phyloP scores from a whole-genome alignment of 179 eudicot genomes.

The Heliamphora pulchella region DNA sequence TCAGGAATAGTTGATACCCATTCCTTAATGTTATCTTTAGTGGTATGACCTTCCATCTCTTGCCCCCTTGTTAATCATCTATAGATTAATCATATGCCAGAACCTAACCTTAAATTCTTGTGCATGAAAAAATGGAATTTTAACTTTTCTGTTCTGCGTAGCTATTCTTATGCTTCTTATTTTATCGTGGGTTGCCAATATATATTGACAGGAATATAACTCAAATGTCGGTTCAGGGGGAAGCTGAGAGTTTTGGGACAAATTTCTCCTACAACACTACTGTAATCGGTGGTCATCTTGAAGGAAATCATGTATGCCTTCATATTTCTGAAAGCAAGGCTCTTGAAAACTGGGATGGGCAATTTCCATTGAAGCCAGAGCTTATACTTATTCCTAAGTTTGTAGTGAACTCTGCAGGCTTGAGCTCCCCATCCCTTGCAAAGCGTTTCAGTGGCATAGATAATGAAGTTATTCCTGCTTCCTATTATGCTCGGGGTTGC shows the following conservation, averaged over 20 bases:
- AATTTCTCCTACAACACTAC: constrained; percentile 73
- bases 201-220: constrained; percentile 57
- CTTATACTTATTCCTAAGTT: constrained; percentile 60
- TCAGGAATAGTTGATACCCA: constrained; percentile 84
- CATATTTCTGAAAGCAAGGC: constrained; percentile 53
- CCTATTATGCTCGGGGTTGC: constrained; percentile 82
- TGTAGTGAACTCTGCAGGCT: constrained; percentile 75
- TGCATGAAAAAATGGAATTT: not conserved
- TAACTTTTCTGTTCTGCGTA: not conserved
- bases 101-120: not conserved
- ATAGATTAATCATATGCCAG: not conserved
- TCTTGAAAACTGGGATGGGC: constrained; percentile 34
- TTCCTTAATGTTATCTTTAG: constrained; percentile 70
- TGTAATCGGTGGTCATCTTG: constrained; percentile 62
- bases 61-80: not conserved
- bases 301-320: constrained; percentile 47
- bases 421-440: constrained; percentile 68
- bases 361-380: constrained; percentile 41
- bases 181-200: constrained; percentile 22
- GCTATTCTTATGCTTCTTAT: constrained; percentile 8
- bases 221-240: constrained; percentile 73
- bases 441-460: constrained; percentile 49
- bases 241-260: constrained; percentile 76
- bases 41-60: constrained; percentile 43
- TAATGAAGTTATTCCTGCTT: constrained; percentile 33